phyloP scores from a whole-genome alignment of 805 yeast species.

The Candida koratica region DNA sequence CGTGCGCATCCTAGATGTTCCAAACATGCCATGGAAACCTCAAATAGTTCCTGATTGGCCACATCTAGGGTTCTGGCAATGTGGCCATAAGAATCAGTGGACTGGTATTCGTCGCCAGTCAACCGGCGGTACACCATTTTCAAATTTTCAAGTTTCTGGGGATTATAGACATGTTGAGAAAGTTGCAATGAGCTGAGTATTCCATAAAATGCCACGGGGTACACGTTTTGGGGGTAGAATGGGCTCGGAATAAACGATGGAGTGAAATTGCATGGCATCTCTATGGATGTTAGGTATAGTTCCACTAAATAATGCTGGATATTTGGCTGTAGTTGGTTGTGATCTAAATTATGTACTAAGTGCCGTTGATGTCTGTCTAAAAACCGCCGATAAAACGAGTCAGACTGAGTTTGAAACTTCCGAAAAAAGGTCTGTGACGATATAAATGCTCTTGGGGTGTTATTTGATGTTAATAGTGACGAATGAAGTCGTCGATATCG shows the following conservation, averaged over 20 bases:
- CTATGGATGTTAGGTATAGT: slow-evolving; percentile 1
- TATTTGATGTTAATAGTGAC: no score
- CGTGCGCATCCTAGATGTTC: neutral
- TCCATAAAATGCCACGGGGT: slow-evolving; percentile 8
- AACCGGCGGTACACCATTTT: neutral
- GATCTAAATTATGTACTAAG: slow-evolving; percentile 14
- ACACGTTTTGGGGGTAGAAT: neutral
- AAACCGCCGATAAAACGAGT: no score
- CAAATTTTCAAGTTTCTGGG: neutral
- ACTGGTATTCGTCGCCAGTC: neutral
- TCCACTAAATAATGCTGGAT: slow-evolving; percentile 12
- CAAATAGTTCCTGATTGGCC: neutral
- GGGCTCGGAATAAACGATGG: neutral
- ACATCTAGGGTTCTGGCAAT: neutral
- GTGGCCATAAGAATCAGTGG: neutral
- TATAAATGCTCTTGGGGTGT: no score
- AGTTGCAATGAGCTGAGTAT: neutral
- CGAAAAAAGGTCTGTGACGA: no score
- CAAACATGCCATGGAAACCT: slow-evolving; percentile 5
- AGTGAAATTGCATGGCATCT: neutral
- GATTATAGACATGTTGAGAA: neutral
- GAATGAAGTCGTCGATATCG: no score
- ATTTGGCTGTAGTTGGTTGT: slow-evolving; percentile 11
- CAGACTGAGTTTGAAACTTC: no score
- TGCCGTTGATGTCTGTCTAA: slow-evolving; percentile 20